Conservation (phyloP, 257 asterid genomes). For the Nicotiana knightiana region DNA sequence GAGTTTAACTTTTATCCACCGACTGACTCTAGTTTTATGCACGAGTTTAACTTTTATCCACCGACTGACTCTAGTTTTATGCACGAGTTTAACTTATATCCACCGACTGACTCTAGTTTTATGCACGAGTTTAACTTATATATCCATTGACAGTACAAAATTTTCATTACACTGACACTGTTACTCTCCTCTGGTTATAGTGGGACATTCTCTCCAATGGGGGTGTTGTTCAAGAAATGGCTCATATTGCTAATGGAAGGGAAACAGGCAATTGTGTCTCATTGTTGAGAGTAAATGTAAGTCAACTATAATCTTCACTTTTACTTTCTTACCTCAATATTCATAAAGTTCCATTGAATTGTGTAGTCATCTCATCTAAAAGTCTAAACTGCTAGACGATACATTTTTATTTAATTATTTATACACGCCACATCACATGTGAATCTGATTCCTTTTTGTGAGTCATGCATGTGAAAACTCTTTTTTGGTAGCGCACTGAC, state of each 20-base stretch:
- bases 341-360: too few relatives aligned
- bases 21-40: too few relatives aligned
- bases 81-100: too few relatives aligned
- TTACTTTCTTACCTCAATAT: neutral
- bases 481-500: neutral
- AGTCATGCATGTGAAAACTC: neutral
- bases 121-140: too few relatives aligned
- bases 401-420: neutral
- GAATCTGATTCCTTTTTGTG: too few relatives aligned
- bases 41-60: too few relatives aligned
- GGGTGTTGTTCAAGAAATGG: conserved; percentile 25
- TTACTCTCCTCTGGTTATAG: conserved; percentile 11
- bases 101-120: too few relatives aligned
- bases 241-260: conserved; percentile 30
- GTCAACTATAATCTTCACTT: neutral
- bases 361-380: neutral
- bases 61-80: too few relatives aligned
- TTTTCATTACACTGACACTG: too few relatives aligned
- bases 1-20: too few relatives aligned
- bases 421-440: neutral
- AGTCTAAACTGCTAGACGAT: neutral
- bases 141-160: too few relatives aligned
- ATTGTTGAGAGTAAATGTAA: conserved; percentile 28
- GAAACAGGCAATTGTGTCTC: conserved; percentile 30
- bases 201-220: conserved; percentile 40